Base-by-base conservation (phyloP, 768 basidiomycete species). In the Tubosaeta sp. region DNA sequence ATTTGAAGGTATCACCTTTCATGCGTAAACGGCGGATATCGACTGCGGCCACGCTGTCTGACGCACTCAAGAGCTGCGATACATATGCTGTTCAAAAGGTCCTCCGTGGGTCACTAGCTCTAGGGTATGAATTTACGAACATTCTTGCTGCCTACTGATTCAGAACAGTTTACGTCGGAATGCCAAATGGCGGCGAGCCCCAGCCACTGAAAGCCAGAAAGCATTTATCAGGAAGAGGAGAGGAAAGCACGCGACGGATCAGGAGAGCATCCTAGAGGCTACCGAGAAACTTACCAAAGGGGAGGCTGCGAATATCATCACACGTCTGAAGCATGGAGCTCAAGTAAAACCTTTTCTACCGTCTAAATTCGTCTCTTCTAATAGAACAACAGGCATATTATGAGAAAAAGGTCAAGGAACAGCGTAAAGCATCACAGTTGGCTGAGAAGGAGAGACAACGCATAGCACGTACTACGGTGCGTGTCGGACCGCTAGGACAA, bases 261-360 rank as follows among this genome's bases (percentile, higher is more conserved):
- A 35, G 44, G 54, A 56, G n/a, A 46, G 53, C 10, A 49, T 55
- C 16, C 61, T 51, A n/a, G 61, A 62, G 16, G 48, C 60, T 29
- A 63, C 82, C 5, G 65, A 59, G 40, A 67, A 51, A 0, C 60
- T 94, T 58, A 90, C 81, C 1, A 91, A 89, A 65, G 91, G 91
- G 3, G 77, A 87, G 55, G 89, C 90, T 25, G 86, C 84, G 0
- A 83, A 84, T 56, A 82, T 92, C 40, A 86, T 94, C 53, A 82
- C 82, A 21, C 82, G 90, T 9, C 53, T 89, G 49, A 86, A 81
- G 62, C 84, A 92, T 59, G 90, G 90, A 22, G 86, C 86, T 30
- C 73, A 79, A 73, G 89, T 87, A 61, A 29, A 67, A 14, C 51
- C 30, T 3, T 41, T 46, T 43, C 48, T 36, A 25, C 31, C 34